Base-by-base conservation (phyloP, 108 stramenopile species). In the Epipyxis sp. region DNA sequence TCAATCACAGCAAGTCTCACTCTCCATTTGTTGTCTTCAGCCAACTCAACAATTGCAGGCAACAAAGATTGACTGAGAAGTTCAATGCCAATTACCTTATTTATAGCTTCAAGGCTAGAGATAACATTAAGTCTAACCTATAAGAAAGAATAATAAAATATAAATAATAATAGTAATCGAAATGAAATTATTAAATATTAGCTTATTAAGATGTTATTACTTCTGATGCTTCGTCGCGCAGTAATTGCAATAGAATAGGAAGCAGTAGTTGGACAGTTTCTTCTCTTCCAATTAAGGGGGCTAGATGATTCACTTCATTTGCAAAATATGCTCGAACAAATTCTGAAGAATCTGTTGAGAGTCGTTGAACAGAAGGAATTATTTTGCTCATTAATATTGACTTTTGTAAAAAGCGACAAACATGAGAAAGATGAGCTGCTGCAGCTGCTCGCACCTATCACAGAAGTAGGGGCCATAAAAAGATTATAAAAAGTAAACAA, bases 121-220 rank as follows among this genome's bases (percentile, higher is more conserved):
- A 99, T 97, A 46, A 99, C 87, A 87, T 95, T 97, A 40, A 99
- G 89, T 32, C 98, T 93, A n/a, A n/a, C n/a, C n/a, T n/a, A n/a
- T n/a, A n/a, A n/a, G n/a, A 1, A 87, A 41, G 13, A 45, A 35
- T 25, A 13, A 44, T 16, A 44, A 69, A 69, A 20, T 25, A 27
- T 0, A 1, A 78, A 16, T 13, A 30, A 78, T 25, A 0, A 34
- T n/a, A 30, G 58, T 20, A 16, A 67, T 0, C 16, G 46, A 16
- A 25, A 27, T 20, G n/a, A 65, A 69, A 0, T 1, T 1, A 13
- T 13, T 16, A 76, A 20, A 13, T 76, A 39, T 54, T 57, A 10
- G 40, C 13, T 45, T 20, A 39, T 78, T 69, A 25, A n/a, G n/a
- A n/a, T n/a, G n/a, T n/a, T n/a, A n/a, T n/a, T 34, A 95, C 94